phyloP scores from a whole-genome alignment of 768 basidiomycete species.

The Lentinula aciculospora region DNA sequence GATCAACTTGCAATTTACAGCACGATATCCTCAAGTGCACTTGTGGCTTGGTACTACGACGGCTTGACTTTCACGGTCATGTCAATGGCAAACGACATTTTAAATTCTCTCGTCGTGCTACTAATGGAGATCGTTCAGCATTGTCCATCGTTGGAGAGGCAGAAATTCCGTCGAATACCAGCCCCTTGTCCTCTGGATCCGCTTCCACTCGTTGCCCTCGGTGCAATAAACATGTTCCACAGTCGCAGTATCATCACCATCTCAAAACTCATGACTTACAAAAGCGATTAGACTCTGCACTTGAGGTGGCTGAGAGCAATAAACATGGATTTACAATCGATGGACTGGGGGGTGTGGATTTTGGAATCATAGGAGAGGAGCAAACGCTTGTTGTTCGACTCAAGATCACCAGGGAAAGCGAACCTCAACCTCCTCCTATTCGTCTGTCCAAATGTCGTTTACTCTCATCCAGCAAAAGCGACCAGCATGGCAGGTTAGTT shows the following conservation, averaged over 20 bases:
- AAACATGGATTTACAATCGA: constrained; percentile 41
- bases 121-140: not conserved
- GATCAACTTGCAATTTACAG: constrained; percentile 22
- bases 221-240: constrained; percentile 16
- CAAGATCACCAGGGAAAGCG: constrained; percentile 7
- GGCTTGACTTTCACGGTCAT: constrained; percentile 17
- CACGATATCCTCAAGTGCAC: constrained; percentile 32
- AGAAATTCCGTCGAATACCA: not conserved
- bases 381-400: constrained; percentile 11
- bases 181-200: not conserved
- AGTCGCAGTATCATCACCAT: constrained; percentile 20
- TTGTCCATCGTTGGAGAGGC: not conserved
- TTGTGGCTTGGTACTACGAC: constrained; percentile 26
- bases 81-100: constrained; percentile 23
- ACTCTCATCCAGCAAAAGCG: not conserved
- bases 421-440: not conserved
- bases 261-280: constrained; percentile 22
- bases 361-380: constrained; percentile 21
- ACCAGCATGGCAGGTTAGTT: not conserved
- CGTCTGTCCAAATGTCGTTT: not conserved
- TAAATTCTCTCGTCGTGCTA: not conserved
- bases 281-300: constrained; percentile 25
- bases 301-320: constrained; percentile 38
- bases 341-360: constrained; percentile 41
- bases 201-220: not conserved